Percentiles rank a stretch among this genome's conserved stretches.
Evolutionary conservation across 345 rosid genomes (phyloP).

Genomic region (Trapa bicornis): DNA sequence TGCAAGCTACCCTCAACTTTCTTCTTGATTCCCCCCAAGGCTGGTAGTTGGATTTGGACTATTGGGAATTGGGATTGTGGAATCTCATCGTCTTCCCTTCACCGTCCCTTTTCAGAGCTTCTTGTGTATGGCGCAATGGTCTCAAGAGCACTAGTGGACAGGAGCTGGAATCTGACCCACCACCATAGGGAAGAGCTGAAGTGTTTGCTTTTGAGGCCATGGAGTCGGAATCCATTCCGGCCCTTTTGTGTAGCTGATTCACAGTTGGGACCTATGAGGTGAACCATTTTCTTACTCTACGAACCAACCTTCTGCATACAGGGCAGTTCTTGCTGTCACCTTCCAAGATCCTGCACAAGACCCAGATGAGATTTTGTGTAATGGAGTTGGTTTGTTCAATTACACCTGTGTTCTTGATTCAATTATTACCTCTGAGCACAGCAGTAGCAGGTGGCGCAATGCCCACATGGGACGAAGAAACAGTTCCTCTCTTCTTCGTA

Average conservation of each 20-base stretch:
- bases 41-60: not conserved
- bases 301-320: slow-evolving; percentile 33
- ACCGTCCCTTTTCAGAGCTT: not conserved
- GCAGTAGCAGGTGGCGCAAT: slow-evolving; percentile 42
- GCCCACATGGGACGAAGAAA: slow-evolving; percentile 53
- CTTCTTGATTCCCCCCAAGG: not conserved
- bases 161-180: too few relatives aligned
- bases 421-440: slow-evolving; percentile 38
- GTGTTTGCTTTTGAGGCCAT: too few relatives aligned
- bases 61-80: too few relatives aligned
- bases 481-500: slow-evolving; percentile 48
- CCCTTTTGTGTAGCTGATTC: too few relatives aligned
- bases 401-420: not conserved
- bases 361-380: not conserved
- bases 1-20: too few relatives aligned
- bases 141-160: too few relatives aligned
- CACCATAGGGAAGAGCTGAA: too few relatives aligned
- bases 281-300: slow-evolving; percentile 33
- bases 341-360: slow-evolving; percentile 25
- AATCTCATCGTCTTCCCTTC: not conserved
- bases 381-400: not conserved
- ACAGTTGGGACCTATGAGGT: slow-evolving; percentile 4
- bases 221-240: too few relatives aligned
- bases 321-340: slow-evolving; percentile 36
- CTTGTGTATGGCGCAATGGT: too few relatives aligned